Conservation (phyloP, 164 flowering plant genomes). For the Liquidambar formosana region DNA sequence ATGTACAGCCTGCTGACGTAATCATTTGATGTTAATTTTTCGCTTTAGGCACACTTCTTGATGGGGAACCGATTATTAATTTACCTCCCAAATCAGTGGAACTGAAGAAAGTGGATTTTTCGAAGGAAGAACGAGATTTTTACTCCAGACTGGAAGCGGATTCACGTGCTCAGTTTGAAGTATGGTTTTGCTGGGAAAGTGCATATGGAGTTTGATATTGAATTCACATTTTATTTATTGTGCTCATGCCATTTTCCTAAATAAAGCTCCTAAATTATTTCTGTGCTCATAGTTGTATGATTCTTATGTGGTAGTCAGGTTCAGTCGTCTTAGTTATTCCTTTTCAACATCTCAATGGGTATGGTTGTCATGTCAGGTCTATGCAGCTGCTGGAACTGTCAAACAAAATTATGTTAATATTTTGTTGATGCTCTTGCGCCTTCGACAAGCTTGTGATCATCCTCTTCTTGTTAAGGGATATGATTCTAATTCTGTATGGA, state of each 20-base stretch:
- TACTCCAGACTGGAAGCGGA: conserved; percentile 78
- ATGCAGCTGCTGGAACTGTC: conserved; percentile 98
- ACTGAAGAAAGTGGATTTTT: conserved; percentile 74
- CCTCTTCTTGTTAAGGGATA: conserved; percentile 79
- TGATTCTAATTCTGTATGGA: conserved; percentile 57
- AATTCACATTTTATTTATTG: background rate
- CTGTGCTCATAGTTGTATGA: background rate
- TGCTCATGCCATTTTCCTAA: background rate
- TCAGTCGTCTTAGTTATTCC: background rate
- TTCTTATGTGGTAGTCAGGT: background rate
- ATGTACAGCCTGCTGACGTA: background rate
- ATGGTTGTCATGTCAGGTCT: conserved; percentile 55
- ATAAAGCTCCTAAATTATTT: background rate
- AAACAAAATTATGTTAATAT: conserved; percentile 95
- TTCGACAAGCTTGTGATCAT: conserved; percentile 99
- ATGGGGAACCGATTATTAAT: conserved; percentile 83
- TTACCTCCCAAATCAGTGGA: conserved; percentile 76
- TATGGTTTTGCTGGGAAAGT: conserved; percentile 21
- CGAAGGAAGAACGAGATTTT: conserved; percentile 75
- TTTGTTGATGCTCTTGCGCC: conserved; percentile 92
- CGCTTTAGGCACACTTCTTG: conserved; percentile 70
- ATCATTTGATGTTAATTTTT: conserved; percentile 20
- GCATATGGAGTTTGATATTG: background rate
- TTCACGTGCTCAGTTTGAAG: conserved; percentile 82
- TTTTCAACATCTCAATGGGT: background rate